Base-by-base conservation (phyloP, 805 yeast species). In the Candida pseudoglaebosa region DNA sequence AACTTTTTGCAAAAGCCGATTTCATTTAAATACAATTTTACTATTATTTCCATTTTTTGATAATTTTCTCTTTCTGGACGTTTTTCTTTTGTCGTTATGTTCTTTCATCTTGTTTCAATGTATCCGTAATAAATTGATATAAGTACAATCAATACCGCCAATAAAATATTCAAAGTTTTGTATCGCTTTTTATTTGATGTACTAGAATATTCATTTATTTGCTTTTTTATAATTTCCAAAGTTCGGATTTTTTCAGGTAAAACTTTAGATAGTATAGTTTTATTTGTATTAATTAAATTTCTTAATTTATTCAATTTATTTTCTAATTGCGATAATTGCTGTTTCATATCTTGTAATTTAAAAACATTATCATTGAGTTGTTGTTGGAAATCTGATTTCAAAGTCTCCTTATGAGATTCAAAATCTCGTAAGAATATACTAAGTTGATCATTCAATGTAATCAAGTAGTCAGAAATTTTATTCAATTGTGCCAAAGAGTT, bases 221-320 rank as follows among this genome's bases (percentile, higher is more conserved):
- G 47, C 12, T 45, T 42, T 32, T 61, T 57, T 5, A 68, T 49
- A 17, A 47, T 42, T 36, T 67, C 71, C 40, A 68, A 50, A 7
- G 57, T 39, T 28, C 58, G 59, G 34, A 67, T 44, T 42, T 59
- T 60, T 10, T 48, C 52, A 4, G 47, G 45, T 37, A 67, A 46
- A 4, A 54, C 57, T n/a, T 41, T 38, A 22, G 56, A 45, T 46
- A 66, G 47, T 2, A 50, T 39, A 10, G 45, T 34, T 44, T 65
- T 65, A 42, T 54, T 53, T 12, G 44, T 41, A 13, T 49, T 50
- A 31, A 67, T 56, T 9, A 45, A 39, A 8, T 39, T 33, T 43
- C 53, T 60, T 20, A 59, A 50, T 13, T 36, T 39, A 16, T 48
- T 50, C 8, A 66, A 53, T 18, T 64, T 54, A 22, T 29, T 29